Base-by-base conservation (phyloP, 768 basidiomycete genomes). In the Tricholoma flavovirens region DNA sequence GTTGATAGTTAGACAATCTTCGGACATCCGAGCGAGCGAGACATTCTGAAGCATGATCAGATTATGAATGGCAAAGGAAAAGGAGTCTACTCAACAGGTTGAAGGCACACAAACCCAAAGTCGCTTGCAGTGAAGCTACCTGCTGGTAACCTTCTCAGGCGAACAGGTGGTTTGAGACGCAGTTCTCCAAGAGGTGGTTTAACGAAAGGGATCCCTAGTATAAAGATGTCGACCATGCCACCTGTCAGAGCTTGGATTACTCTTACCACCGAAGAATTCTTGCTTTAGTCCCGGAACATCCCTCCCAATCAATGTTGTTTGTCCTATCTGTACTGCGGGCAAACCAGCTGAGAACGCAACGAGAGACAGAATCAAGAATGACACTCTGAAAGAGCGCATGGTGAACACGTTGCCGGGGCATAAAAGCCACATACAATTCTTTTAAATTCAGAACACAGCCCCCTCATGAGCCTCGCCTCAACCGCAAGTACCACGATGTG, bases 1-100 rank as follows among this genome's bases (percentile, higher is more conserved):
- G 60, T 84, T 84, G 51, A 84, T 69, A 19, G 80, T 82, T 49
- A 86, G 67, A 62, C 82, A 85, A 57, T 85, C 83, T 63, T 86
- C 83, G 19, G 81, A 80, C 38, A 67, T 74, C 61, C 29, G 67
- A 59, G 56, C 73, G 65, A 53, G 68, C 68, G 55, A 65, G 43
- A 62, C 70, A 62, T 53, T 71, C 76, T 59, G 33, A 62, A 71
- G 46, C 36, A 24, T 5, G 14, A 21, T 21, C 21, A 22, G 53
- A 49, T 32, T 2, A 29, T 19, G 15, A 7, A 17, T 17, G 26
- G 1, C 36, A 5, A 14, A 2, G 36, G n/a, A 11, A 42, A 12
- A 40, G 12, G 15, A n/a, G 19, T 5, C 8, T 15, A 30, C 15
- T 51, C 11, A 48, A 80, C 78, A 35, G 62, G 67, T 66, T 84